Base-by-base conservation (phyloP, 768 basidiomycete species). In the Calocybe gangraenosa region DNA sequence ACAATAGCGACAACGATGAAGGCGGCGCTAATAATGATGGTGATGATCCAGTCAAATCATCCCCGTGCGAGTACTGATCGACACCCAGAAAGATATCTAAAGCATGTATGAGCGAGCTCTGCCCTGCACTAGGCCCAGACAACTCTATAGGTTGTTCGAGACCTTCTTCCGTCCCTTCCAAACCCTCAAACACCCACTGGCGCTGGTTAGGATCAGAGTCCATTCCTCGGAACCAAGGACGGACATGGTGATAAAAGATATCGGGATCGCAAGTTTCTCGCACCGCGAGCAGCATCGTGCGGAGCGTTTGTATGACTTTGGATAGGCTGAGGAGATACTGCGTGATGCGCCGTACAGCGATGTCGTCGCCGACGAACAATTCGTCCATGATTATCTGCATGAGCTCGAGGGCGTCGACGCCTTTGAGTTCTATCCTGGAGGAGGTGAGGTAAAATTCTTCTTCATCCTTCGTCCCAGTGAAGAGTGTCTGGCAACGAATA, bases 321-420 rank as follows among this genome's bases (percentile, higher is more conserved):
- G 83, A 76, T 38, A 97, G 77, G 7, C 69, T 68, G 38, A 62
- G 58, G 35, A 98, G 81, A 65, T 87, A 93, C 11, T 64, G 55
- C 2, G 79, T 77, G 35, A 80, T 79, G 7, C 90, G 87, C 4
- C 70, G 75, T 35, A 81, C 68, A 19, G 85, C 82, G 11, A 81
- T 75, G 39, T 67, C 72, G 54, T 90, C 84, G 2, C 78, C 79
- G 28, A 96, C 78, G 67, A 94, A 95, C 36, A 84, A 77, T 60
- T 98, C 94, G 67, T 97, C 92, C 78, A 95, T 83, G 7, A 82
- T 88, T 7, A 78, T 69, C 2, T 86, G 81, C 92, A 98, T 95
- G 43, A 95, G 69, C 38, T 84, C 76, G 17, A 97, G 79, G 1
- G 87, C 87, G 43, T 84, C 78, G 1, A 92, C 92, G 8, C 94